Percentiles rank a stretch among this genome's conserved stretches.
Conservation (phyloP, 2,329 filamentous ascomycete genomes). For the Passalora sequoiae region DNA sequence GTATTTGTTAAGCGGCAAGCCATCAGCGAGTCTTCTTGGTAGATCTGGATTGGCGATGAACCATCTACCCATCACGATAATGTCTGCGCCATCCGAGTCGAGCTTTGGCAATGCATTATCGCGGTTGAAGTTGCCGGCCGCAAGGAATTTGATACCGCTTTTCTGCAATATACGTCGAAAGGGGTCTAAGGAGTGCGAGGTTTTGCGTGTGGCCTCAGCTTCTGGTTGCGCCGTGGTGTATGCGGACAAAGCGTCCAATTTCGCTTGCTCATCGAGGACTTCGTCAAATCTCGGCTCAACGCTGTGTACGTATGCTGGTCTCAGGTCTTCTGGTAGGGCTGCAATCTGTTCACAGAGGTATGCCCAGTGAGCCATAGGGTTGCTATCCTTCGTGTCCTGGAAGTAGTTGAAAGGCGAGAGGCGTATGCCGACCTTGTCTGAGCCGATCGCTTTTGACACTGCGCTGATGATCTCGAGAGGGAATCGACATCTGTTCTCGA, state of each 20-base stretch:
- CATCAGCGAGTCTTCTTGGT: constrained; percentile 41
- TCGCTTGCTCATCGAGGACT: constrained; percentile 24
- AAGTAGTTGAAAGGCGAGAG: constrained; percentile 58
- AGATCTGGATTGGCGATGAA: constrained; percentile 49
- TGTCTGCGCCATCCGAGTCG: constrained; percentile 39
- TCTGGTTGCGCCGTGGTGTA: constrained; percentile 13
- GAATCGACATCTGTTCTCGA: constrained; percentile 47
- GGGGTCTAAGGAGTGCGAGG: constrained; percentile 17
- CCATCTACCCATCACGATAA: constrained; percentile 45
- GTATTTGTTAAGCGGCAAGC: constrained; percentile 42
- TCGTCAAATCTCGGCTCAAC: constrained; percentile 53
- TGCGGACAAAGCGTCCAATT: constrained; percentile 22
- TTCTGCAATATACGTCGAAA: constrained; percentile 24
- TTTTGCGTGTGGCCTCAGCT: constrained; percentile 28
- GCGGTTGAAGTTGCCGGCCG: constrained; percentile 40
- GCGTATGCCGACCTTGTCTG: constrained; percentile 51
- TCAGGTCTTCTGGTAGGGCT: constrained; percentile 39
- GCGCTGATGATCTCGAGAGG: constrained; percentile 49
- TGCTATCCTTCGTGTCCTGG: constrained; percentile 54
- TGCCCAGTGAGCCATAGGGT: constrained; percentile 58
- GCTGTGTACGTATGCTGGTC: constrained; percentile 56
- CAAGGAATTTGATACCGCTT: constrained; percentile 31
- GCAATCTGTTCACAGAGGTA: constrained; percentile 47
- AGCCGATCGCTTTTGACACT: constrained; percentile 47
- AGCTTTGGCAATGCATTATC: constrained; percentile 35